A percentile compares a stretch with the other conserved stretches of the same genome.
Conservation (phyloP, 2,329 filamentous ascomycete species). For the Albophoma yamanashiensis region DNA sequence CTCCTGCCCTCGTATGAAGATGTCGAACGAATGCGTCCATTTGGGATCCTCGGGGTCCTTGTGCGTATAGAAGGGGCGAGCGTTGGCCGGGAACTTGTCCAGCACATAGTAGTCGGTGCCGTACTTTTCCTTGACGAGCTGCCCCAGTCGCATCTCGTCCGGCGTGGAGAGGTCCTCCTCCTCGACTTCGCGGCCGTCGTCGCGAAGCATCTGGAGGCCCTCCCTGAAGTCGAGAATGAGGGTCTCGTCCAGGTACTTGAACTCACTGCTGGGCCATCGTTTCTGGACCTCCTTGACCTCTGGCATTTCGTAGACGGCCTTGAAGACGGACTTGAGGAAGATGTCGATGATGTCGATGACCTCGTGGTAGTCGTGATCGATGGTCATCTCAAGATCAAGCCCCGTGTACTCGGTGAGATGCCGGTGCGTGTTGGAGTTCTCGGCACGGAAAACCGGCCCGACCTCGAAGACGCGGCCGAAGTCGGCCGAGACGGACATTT, state of each 20-base stretch:
- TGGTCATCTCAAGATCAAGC: constrained; percentile 85
- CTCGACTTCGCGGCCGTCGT: constrained; percentile 67
- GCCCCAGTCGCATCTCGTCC: constrained; percentile 77
- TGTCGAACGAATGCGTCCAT: constrained; percentile 88
- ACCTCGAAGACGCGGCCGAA: constrained; percentile 79
- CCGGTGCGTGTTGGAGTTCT: constrained; percentile 91
- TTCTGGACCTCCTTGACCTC: constrained; percentile 74
- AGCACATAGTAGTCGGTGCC: constrained; percentile 87
- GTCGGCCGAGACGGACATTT: constrained; percentile 84
- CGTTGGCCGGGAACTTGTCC: constrained; percentile 81
- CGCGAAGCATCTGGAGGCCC: constrained; percentile 70
- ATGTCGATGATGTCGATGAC: constrained; percentile 68
- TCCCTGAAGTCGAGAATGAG: constrained; percentile 72
- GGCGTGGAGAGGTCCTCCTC: constrained; percentile 80
- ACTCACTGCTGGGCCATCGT: constrained; percentile 76
- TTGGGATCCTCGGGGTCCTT: constrained; percentile 61
- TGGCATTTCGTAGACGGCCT: constrained; percentile 31
- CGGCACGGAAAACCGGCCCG: constrained; percentile 69
- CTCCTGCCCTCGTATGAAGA: constrained; percentile 87
- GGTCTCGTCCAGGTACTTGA: constrained; percentile 80
- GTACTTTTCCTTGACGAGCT: constrained; percentile 77
- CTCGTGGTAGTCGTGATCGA: constrained; percentile 83
- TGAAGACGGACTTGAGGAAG: constrained; percentile 65
- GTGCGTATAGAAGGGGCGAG: constrained; percentile 87
- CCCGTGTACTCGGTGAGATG: constrained; percentile 94